Conservation (phyloP, 495 filamentous ascomycete species). For the Aspergillus kassunensis region DNA sequence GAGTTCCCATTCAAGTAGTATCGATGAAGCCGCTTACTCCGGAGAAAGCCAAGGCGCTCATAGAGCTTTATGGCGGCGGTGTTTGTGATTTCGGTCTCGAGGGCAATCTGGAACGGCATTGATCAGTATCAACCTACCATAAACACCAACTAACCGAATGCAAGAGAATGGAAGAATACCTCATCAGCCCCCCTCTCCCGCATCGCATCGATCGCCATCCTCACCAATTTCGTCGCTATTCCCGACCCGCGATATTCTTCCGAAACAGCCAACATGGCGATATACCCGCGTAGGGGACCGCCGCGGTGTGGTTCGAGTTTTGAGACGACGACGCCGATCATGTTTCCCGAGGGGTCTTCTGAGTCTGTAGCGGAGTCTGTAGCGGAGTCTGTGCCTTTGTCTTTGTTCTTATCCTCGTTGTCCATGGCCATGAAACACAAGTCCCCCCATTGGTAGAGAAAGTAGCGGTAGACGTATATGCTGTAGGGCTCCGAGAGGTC, state of each 20-base stretch:
- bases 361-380: no score
- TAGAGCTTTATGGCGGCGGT: constrained; percentile 89
- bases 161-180: constrained; percentile 37
- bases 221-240: constrained; percentile 87
- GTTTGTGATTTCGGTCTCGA: constrained; percentile 97
- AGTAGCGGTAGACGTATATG: constrained; percentile 99
- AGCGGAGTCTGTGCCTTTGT: no score
- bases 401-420: no score
- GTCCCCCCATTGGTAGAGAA: constrained; percentile 96
- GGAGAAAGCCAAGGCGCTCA: constrained; percentile 85
- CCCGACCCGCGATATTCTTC: constrained; percentile 74
- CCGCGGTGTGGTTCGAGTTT: constrained; percentile 87
- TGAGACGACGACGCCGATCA: constrained; percentile 90
- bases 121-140: no score
- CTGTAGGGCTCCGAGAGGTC: constrained; percentile 98
- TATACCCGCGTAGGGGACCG: constrained; percentile 86
- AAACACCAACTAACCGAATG: not conserved
- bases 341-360: constrained; percentile 26
- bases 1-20: constrained; percentile 98
- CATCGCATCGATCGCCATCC: constrained; percentile 93
- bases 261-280: constrained; percentile 93
- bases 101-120: constrained; percentile 76
- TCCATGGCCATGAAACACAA: constrained; percentile 89
- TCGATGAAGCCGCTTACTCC: constrained; percentile 88
- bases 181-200: constrained; percentile 79